Evolutionary conservation across 2,329 filamentous ascomycete genomes (phyloP), one percentile per base, ranked within the genome.

Genomic region (Curvularia eragrostidis): DNA sequence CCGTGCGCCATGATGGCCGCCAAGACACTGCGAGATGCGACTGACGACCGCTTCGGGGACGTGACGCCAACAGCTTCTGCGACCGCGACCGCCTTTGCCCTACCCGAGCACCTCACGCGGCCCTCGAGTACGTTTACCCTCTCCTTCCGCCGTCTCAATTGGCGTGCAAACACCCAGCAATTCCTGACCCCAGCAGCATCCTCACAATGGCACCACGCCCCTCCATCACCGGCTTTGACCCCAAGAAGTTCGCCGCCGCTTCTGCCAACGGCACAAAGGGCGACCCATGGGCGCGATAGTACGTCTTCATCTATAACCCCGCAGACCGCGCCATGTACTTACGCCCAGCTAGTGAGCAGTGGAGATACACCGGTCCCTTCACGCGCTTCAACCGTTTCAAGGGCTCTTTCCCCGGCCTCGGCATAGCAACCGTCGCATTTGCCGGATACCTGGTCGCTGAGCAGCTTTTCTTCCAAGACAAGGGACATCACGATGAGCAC

Each of bases 211-310:
- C 83, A 67, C 75, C 79, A 63, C 78, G 79, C 82, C 84, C 86
- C 75, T 93, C 91, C 84, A 87, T 96, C 79, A 97, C 94, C 72
- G 94, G 94, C 81, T 98, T 98, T 85, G 89, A 95, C 82, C 85
- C 92, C 73, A 87, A 87, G 77, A 90, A 91, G 79, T 89, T 93
- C 79, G 90, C 87, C 75, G 87, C 86, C 63, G 84, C 93, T 44
- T 83, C 91, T 68, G 86, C 87, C 64, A 84, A 80, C 67, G 67
- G 67, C 54, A 81, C 81, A 60, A 83, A 83, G 64, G 82, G 81
- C 68, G 87, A 89, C 73, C 87, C 87, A 60, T 89, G 87, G 87
- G 81, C 79, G 71, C 79, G 85, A 82, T 77, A 82, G 87, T 89
- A 82, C 69, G 83, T 43, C 42, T 43, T 18, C 13, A 9, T 10